phyloP scores from a whole-genome alignment of 2,329 filamentous ascomycete genomes.

The Penicillium psychrosexuale region DNA sequence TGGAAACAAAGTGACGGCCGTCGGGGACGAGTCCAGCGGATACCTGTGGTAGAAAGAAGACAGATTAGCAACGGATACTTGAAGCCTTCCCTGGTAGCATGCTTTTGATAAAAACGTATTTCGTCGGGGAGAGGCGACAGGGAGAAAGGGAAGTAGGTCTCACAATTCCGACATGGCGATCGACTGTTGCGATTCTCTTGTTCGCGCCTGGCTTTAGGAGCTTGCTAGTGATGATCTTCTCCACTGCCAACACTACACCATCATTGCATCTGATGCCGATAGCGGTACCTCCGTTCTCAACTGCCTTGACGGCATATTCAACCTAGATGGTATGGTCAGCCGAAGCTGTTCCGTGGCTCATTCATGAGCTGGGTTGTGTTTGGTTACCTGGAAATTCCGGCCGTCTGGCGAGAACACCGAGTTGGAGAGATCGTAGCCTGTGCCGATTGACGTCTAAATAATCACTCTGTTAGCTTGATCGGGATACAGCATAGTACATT shows the following conservation, averaged over 20 bases:
- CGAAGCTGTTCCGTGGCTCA: background rate
- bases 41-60: slow-evolving; percentile 55
- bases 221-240: slow-evolving; percentile 96
- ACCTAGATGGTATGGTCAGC: slow-evolving; percentile 47
- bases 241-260: slow-evolving; percentile 89
- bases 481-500: background rate
- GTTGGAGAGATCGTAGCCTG: slow-evolving; percentile 98
- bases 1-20: slow-evolving; percentile 88
- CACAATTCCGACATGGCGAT: slow-evolving; percentile 91
- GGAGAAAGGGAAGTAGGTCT: slow-evolving; percentile 32
- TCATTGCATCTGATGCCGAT: slow-evolving; percentile 97
- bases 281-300: slow-evolving; percentile 95
- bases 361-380: background rate
- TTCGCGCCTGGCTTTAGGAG: slow-evolving; percentile 92
- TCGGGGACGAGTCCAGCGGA: slow-evolving; percentile 93
- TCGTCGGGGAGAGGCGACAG: too few relatives aligned
- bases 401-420: slow-evolving; percentile 99
- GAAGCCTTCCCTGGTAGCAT: background rate
- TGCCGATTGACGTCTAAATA: slow-evolving; percentile 93
- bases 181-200: slow-evolving; percentile 93
- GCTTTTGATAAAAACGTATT: background rate
- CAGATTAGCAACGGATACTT: background rate
- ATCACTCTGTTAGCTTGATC: slow-evolving; percentile 16
- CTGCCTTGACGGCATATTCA: slow-evolving; percentile 97
- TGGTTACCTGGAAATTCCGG: slow-evolving; percentile 86